These are phyloP conservation scores for Ogataea polymorpha DNA, from an alignment of 805 yeast species.

Conservation along the genomic window DNA sequence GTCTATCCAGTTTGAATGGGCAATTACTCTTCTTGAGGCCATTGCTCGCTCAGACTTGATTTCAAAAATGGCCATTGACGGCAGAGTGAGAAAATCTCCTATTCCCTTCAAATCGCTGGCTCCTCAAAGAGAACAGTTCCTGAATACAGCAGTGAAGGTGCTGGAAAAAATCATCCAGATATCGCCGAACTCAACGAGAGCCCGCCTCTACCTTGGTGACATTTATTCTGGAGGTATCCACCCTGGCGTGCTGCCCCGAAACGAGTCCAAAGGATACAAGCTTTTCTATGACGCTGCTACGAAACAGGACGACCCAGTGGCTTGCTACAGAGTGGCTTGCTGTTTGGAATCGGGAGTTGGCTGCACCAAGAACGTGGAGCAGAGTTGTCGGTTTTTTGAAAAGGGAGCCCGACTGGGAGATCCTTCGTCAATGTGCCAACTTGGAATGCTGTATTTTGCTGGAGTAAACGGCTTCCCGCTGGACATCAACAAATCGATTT, in stretches of 20 bases:
- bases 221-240: slow-evolving; percentile 51
- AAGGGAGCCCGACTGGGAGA: slow-evolving; percentile 62
- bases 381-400: slow-evolving; percentile 53
- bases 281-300: slow-evolving; percentile 56
- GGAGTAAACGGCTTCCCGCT: slow-evolving; percentile 32
- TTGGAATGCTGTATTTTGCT: slow-evolving; percentile 61
- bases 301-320: slow-evolving; percentile 51
- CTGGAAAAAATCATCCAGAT: slow-evolving; percentile 51
- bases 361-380: slow-evolving; percentile 38
- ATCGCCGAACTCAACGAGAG: slow-evolving; percentile 49
- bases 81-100: slow-evolving; percentile 38
- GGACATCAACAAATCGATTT: slow-evolving; percentile 26
- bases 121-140: slow-evolving; percentile 53
- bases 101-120: slow-evolving; percentile 42
- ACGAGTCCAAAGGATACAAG: slow-evolving; percentile 60
- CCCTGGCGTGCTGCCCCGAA: slow-evolving; percentile 46
- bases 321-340: slow-evolving; percentile 67
- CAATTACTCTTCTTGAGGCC: slow-evolving; percentile 54
- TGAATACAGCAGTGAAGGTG: slow-evolving; percentile 55
- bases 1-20: slow-evolving; percentile 58
- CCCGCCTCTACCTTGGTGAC: slow-evolving; percentile 59
- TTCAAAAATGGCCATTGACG: slow-evolving; percentile 46
- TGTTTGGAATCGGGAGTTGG: slow-evolving; percentile 69
- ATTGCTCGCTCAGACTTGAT: slow-evolving; percentile 39
- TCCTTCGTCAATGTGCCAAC: slow-evolving; percentile 67